These are phyloP conservation scores for Stellera chamaejasme DNA, from an alignment of 345 rosid species.

Conservation along the genomic window DNA sequence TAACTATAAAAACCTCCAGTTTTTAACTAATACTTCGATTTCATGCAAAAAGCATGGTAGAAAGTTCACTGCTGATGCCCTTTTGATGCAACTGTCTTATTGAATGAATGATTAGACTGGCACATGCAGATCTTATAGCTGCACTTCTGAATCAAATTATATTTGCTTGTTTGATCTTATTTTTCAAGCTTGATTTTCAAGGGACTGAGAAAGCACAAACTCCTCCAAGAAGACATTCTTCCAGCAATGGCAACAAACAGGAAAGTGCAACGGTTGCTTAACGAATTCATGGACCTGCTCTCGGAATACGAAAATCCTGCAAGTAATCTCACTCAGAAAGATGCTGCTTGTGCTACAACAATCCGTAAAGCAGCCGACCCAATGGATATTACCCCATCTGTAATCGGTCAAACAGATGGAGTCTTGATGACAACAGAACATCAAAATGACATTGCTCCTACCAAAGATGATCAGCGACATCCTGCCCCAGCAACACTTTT, in stretches of 20 bases:
- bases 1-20: too few relatives aligned
- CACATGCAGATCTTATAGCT: too few relatives aligned
- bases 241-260: slow-evolving; percentile 97
- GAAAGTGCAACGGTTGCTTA: slow-evolving; percentile 91
- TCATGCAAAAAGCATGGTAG: too few relatives aligned
- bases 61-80: too few relatives aligned
- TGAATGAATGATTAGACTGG: too few relatives aligned
- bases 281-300: slow-evolving; percentile 87
- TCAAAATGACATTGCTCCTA: slow-evolving; percentile 2
- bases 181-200: slow-evolving; percentile 19
- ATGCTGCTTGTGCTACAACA: slow-evolving; percentile 7
- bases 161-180: neutral
- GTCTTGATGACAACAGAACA: slow-evolving; percentile 10
- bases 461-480: slow-evolving; percentile 8
- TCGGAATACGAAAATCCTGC: slow-evolving; percentile 70
- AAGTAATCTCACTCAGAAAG: slow-evolving; percentile 20
- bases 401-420: slow-evolving; percentile 13
- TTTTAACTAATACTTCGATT: too few relatives aligned
- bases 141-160: too few relatives aligned
- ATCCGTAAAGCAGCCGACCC: slow-evolving; percentile 16
- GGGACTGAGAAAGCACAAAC: slow-evolving; percentile 95
- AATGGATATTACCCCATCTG: slow-evolving; percentile 20
- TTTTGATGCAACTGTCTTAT: too few relatives aligned
- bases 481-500: neutral
- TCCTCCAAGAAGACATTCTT: slow-evolving; percentile 78